Evolutionary conservation across 306 rosid genomes (phyloP).

Genomic region (Albizia julibrissin): DNA sequence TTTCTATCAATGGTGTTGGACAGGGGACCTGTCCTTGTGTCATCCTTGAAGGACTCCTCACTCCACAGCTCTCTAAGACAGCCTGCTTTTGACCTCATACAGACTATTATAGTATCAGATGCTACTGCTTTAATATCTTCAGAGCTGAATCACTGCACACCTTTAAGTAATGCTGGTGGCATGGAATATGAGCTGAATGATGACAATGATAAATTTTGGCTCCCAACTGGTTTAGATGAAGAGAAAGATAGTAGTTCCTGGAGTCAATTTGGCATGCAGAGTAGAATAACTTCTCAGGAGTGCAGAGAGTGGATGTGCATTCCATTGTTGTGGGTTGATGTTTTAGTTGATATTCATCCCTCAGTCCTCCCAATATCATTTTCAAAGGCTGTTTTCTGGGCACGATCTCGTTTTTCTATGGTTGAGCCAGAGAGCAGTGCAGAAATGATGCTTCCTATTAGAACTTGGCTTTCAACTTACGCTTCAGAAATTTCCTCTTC

Average conservation of each 20-base stretch:
- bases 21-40: conserved; percentile 96
- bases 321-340: conserved; percentile 94
- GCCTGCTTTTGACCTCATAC: conserved; percentile 95
- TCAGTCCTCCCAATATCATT: conserved; percentile 76
- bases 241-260: conserved; percentile 70
- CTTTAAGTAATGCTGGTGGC: conserved; percentile 42
- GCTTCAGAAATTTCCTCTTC: conserved; percentile 69
- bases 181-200: conserved; percentile 44
- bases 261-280: conserved; percentile 65
- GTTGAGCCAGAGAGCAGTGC: conserved; percentile 62
- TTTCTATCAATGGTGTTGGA: conserved; percentile 43
- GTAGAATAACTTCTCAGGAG: conserved; percentile 66
- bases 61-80: conserved; percentile 91
- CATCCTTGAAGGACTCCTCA: conserved; percentile 86
- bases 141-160: conserved; percentile 48
- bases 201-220: conserved; percentile 53
- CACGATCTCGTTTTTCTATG: conserved; percentile 84
- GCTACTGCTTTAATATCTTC: conserved; percentile 76
- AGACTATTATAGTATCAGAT: conserved; percentile 81
- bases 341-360: conserved; percentile 69
- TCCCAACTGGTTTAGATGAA: conserved; percentile 41
- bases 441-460: conserved; percentile 69
- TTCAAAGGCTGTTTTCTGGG: conserved; percentile 96
- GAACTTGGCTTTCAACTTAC: conserved; percentile 68
- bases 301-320: conserved; percentile 88